Evolutionary conservation across 805 yeast species (phyloP).

Genomic region (Ogataea neopini): DNA sequence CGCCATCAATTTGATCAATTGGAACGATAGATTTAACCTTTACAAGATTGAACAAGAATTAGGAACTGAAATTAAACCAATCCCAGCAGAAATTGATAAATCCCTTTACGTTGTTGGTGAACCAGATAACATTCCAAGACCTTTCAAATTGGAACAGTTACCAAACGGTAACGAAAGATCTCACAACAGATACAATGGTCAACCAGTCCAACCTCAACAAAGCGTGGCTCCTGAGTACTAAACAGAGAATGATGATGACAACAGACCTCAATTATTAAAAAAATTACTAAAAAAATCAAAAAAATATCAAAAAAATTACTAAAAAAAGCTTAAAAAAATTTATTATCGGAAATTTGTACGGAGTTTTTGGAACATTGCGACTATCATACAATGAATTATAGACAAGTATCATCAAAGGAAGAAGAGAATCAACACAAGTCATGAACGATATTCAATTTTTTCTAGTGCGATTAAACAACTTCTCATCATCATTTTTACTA

Average conservation of each 20-base stretch:
- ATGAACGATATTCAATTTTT: constrained; percentile 7
- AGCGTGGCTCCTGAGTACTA: constrained; percentile 18
- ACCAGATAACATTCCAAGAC: constrained; percentile 75
- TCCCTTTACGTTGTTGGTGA: constrained; percentile 85
- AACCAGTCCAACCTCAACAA: constrained; percentile 31
- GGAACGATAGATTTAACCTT: constrained; percentile 93
- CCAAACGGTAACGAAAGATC: constrained; percentile 34
- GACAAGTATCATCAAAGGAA: constrained; percentile 2
- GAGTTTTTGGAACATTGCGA: constrained; percentile 7
- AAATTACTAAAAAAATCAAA: constrained; percentile 12
- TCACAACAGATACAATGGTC: constrained; percentile 30
- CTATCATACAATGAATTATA: constrained; percentile 5
- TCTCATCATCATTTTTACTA: neutral
- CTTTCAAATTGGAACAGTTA: constrained; percentile 71
- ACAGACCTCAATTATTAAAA: constrained; percentile 2
- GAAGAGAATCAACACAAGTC: neutral
- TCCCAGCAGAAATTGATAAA: constrained; percentile 91
- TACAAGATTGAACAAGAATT: constrained; percentile 96
- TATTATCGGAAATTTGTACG: constrained; percentile 7
- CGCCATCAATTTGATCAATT: constrained; percentile 93
- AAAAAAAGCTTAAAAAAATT: constrained; percentile 14
- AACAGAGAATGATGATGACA: neutral
- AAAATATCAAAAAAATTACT: constrained; percentile 8
- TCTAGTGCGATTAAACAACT: neutral
- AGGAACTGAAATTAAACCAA: constrained; percentile 96